Evolutionary conservation across 2,329 filamentous ascomycete genomes (phyloP).

Genomic region (Xylaria sp.): DNA sequence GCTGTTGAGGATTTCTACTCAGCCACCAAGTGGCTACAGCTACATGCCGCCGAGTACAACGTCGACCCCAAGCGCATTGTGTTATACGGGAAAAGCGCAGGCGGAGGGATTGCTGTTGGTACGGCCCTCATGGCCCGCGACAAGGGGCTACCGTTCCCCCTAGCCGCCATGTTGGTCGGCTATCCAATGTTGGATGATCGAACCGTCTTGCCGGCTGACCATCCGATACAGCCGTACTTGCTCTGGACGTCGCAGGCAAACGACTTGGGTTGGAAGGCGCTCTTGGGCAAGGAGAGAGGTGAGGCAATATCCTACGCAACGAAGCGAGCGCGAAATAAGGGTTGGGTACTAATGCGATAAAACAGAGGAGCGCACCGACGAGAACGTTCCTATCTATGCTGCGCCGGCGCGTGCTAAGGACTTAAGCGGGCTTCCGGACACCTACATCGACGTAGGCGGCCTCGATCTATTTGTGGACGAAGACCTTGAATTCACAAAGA

Average conservation of each 20-base stretch:
- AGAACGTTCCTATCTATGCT: constrained; percentile 27
- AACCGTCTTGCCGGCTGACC: constrained; percentile 26
- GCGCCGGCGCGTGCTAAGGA: constrained; percentile 32
- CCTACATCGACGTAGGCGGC: constrained; percentile 38
- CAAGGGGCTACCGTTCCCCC: constrained; percentile 30
- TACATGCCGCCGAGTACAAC: constrained; percentile 24
- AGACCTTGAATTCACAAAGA: constrained; percentile 31
- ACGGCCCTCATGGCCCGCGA: constrained; percentile 49
- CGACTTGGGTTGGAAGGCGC: constrained; percentile 28
- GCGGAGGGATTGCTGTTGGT: constrained; percentile 31
- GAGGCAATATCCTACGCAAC: not conserved
- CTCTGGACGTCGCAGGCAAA: constrained; percentile 24
- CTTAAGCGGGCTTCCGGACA: constrained; percentile 35
- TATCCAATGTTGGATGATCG: constrained; percentile 45
- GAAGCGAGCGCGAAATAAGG: too few relatives aligned
- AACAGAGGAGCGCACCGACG: constrained; percentile 25
- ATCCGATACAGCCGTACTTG: constrained; percentile 26
- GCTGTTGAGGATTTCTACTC: constrained; percentile 48
- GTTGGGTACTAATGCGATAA: not conserved
- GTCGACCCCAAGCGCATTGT: constrained; percentile 35
- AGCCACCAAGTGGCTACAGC: constrained; percentile 44
- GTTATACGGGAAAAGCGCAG: constrained; percentile 31
- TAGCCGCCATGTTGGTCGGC: constrained; percentile 39
- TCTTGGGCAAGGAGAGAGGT: constrained; percentile 27
- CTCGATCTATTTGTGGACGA: constrained; percentile 39